phyloP scores from a whole-genome alignment of 345 rosid genomes.

The Salix suchowensis region DNA sequence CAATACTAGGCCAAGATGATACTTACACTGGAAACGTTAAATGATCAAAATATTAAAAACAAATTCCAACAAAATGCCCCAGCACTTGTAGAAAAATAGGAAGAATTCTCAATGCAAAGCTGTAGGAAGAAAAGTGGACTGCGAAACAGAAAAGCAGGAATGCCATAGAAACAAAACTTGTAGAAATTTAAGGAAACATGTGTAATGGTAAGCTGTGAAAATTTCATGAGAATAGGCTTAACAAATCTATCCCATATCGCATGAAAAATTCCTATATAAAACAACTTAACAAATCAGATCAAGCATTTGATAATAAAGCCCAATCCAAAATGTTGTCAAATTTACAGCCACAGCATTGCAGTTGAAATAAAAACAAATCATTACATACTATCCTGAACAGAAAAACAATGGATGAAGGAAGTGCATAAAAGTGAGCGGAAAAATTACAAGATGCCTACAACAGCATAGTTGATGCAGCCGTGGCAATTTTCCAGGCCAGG shows the following conservation, averaged over 20 bases:
- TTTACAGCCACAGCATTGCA: not conserved
- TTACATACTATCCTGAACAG: not conserved
- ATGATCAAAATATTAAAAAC: not conserved
- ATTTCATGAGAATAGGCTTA: not conserved
- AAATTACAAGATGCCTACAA: not conserved
- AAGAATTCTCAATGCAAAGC: not conserved
- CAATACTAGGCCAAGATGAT: not conserved
- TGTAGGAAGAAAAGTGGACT: not conserved
- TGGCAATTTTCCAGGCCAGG: not conserved
- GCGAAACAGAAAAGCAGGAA: not conserved
- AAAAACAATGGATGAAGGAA: not conserved
- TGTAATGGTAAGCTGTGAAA: not conserved
- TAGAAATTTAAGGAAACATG: not conserved
- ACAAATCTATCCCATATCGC: not conserved
- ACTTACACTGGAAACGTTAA: not conserved
- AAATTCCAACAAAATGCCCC: not conserved
- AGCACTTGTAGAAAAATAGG: not conserved
- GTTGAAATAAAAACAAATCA: not conserved
- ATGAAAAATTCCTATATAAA: not conserved
- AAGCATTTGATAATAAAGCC: not conserved
- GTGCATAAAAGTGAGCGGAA: not conserved
- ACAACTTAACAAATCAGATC: not conserved
- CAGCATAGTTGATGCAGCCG: not conserved
- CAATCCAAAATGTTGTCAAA: not conserved
- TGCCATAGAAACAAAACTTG: not conserved